Evolutionary conservation across 139 green algal genomes (phyloP), one percentile per base, ranked within the genome.

Genomic region (Closterium sp.): DNA sequence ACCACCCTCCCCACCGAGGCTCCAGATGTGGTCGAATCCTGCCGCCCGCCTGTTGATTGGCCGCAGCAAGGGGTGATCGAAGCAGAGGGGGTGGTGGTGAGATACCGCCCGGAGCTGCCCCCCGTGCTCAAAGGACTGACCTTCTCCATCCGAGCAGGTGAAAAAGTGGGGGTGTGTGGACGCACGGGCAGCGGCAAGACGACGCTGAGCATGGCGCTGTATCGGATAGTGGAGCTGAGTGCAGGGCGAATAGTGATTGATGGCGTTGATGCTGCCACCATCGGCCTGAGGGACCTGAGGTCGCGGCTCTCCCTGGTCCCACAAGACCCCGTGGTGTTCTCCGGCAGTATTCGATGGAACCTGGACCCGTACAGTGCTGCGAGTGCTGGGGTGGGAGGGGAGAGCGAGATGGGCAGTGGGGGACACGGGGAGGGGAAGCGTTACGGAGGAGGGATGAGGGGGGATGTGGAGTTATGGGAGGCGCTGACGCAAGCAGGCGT

Each of bases 281-380:
- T 95, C 0, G 91, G 88, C 23, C 95, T 97, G 16, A 76, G 88
- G 12, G 96, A 97, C 93, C 94, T 97, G 90, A 91, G 96, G 34
- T 95, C 83, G n/a, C 81, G 91, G 34, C 93, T 98, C 23, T 95
- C 95, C 25, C 95, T 97, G 30, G 92, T 94, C 8, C 92, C 83
- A n/a, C 97, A 98, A 96, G 97, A 99, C 84, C 97, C 98, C 0
- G 96, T 98, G 66, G 96, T 99, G 43, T 99, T 99, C 93, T 96
- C 93, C 35, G 98, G 98, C 55, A 97, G 91, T 8, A 90, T 99
- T n/a, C 95, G 98, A 36, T 94, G 30, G 88, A 99, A 99, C 95
- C 93, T 99, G 64, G 97, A 99, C 91, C 98, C 98, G 2, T 98
- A 99, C 93, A 90, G 96, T 94, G 93, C 64, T 19, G 87, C 31